phyloP scores from a whole-genome alignment of 345 rosid genomes.

The Eucalyptus regnans region DNA sequence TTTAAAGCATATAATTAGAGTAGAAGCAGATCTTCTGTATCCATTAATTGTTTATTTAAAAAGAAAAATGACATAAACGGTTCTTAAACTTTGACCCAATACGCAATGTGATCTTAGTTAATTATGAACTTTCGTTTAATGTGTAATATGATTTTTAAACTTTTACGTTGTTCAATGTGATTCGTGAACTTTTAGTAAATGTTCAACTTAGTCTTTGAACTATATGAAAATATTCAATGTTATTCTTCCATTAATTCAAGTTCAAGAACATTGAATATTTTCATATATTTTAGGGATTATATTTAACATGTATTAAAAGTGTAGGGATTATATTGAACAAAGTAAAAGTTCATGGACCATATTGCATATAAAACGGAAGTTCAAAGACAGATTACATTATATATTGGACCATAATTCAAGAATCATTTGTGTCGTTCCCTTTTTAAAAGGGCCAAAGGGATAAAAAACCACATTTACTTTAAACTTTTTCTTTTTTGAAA shows the following conservation, averaged over 20 bases:
- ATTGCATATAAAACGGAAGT: fast-evolving
- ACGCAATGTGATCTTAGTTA: fast-evolving
- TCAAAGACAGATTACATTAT: fast-evolving
- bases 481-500: fast-evolving
- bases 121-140: fast-evolving
- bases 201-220: fast-evolving
- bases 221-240: too few species aligned
- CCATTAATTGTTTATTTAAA: neutral
- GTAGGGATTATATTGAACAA: fast-evolving
- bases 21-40: neutral
- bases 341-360: too few species aligned
- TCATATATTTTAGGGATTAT: too few species aligned
- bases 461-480: too few species aligned
- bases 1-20: neutral
- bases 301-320: too few species aligned
- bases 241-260: too few species aligned
- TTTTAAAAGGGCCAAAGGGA: too few species aligned
- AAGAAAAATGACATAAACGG: fast-evolving
- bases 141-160: fast-evolving
- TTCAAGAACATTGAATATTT: too few species aligned
- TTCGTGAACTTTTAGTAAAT: fast-evolving
- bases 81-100: fast-evolving
- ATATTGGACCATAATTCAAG: fast-evolving
- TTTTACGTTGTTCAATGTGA: too few species aligned
- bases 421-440: fast-evolving